Evolutionary conservation across 805 yeast species (phyloP), one percentile per base, ranked within the genome.

Genomic region (Saccharomycopsis sp.): DNA sequence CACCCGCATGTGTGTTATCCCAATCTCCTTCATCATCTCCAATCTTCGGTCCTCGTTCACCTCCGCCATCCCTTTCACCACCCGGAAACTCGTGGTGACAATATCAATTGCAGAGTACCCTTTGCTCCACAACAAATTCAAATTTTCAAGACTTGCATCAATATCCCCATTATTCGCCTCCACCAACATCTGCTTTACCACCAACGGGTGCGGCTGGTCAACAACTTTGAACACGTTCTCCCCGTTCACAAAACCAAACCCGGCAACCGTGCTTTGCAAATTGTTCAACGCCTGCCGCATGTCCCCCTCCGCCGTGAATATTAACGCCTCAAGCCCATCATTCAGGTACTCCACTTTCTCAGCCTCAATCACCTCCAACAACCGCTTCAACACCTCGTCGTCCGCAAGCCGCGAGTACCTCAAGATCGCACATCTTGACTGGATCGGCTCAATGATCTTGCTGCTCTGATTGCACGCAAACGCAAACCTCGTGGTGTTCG

Each of bases 251-350:
- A 83, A 69, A 3, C 82, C 88, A 62, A 88, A 88, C 2, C 98
- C 98, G 1, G 96, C 86, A 23, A 80, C 89, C 0, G 96, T 87
- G 54, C 94, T 80, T 57, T 92, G 98, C 45, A 92, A 59, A 60
- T 92, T 92, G 56, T 92, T 92, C 36, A 92, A 73, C 0, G 97
- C 98, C 60, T 92, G 98, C 59, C 98, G 77, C 98, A 92, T 89
- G 57, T 92, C 98, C 45, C 98, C 98, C 56, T 92, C 98, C 0
- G 96, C 94, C 0, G 96, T 80, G 62, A 92, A 92, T 12, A 92
- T 77, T 45, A 92, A 69, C 0, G 98, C 97, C 50, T 86, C 86
- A 26, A 92, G 62, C 0, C 98, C 98, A 58, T 86, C 96, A 47
- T 86, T 83, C 13, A 88, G 75, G 59, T 75, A 83, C 54, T 85